A percentile compares a stretch with the other conserved stretches of the same genome.
Conservation (phyloP, 2,329 filamentous ascomycete genomes). For the Pyricularia sp. region DNA sequence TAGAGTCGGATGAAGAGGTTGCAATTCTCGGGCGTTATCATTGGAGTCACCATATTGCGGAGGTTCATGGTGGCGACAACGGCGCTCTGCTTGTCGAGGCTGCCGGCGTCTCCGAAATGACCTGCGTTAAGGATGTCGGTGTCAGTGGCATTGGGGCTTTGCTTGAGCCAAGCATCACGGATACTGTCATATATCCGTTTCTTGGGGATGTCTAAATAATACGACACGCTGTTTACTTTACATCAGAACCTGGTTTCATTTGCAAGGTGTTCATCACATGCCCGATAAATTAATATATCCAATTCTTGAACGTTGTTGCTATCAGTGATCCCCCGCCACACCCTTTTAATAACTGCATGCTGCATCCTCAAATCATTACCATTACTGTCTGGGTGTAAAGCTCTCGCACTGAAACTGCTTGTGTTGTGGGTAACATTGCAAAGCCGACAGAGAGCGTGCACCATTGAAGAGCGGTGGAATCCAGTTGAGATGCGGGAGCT, state of each 20-base stretch:
- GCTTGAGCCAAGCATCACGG: not conserved
- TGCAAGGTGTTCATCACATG: not conserved
- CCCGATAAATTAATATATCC: not conserved
- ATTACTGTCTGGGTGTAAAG: not conserved
- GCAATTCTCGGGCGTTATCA: not conserved
- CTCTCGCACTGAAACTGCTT: not conserved
- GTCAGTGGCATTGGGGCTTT: not conserved
- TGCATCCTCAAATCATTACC: not conserved
- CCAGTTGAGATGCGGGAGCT: not conserved
- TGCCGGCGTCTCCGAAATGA: no score
- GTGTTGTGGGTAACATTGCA: not conserved
- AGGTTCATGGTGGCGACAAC: not conserved
- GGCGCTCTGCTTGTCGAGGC: not conserved
- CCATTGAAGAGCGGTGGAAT: not conserved
- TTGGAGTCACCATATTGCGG: not conserved
- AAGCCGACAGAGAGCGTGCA: not conserved
- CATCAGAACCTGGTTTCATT: not conserved
- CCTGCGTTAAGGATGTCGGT: not conserved
- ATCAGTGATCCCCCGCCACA: not conserved
- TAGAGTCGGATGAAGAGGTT: not conserved
- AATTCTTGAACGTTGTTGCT: not conserved
- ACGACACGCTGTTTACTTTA: not conserved
- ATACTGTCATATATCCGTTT: not conserved
- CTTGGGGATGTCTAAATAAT: not conserved
- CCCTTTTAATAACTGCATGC: not conserved